Evolutionary conservation across 768 basidiomycete genomes (phyloP).

Genomic region (Termitomyces sp.): DNA sequence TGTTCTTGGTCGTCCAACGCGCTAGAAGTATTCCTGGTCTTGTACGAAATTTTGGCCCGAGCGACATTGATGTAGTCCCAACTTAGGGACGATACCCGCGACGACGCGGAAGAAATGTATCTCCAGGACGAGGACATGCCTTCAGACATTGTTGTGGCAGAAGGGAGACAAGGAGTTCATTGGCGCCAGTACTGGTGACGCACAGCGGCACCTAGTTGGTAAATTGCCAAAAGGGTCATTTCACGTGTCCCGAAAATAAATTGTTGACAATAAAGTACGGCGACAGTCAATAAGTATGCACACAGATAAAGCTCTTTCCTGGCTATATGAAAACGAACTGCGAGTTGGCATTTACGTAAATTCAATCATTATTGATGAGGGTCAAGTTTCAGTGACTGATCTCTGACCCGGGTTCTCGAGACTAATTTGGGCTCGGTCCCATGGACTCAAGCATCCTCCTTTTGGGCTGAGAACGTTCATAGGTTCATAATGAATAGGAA

Average conservation of each 20-base stretch:
- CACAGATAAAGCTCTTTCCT: not conserved
- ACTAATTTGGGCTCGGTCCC: not conserved
- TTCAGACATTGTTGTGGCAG: slow-evolving; percentile 27
- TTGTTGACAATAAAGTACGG: not conserved
- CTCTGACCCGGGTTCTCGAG: not conserved
- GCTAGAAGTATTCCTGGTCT: slow-evolving; percentile 1
- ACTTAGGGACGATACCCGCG: slow-evolving; percentile 31
- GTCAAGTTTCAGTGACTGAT: not conserved
- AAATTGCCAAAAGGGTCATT: not conserved
- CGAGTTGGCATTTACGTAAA: not conserved
- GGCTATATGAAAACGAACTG: not conserved
- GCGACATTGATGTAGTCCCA: slow-evolving; percentile 32
- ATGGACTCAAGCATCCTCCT: not conserved
- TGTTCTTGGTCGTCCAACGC: slow-evolving; percentile 5
- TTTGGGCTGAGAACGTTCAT: not conserved
- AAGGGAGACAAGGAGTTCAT: slow-evolving; percentile 4
- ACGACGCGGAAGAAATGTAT: slow-evolving; percentile 24
- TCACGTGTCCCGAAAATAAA: not conserved
- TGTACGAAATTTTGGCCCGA: slow-evolving; percentile 7
- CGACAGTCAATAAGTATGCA: not conserved
- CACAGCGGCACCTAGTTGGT: not conserved
- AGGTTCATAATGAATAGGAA: not conserved
- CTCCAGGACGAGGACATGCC: slow-evolving; percentile 30
- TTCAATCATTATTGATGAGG: not conserved
- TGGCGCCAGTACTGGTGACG: not conserved